Evolutionary conservation across 768 basidiomycete genomes (phyloP), one percentile per base, ranked within the genome.

Genomic region (Roridomyces roridus): DNA sequence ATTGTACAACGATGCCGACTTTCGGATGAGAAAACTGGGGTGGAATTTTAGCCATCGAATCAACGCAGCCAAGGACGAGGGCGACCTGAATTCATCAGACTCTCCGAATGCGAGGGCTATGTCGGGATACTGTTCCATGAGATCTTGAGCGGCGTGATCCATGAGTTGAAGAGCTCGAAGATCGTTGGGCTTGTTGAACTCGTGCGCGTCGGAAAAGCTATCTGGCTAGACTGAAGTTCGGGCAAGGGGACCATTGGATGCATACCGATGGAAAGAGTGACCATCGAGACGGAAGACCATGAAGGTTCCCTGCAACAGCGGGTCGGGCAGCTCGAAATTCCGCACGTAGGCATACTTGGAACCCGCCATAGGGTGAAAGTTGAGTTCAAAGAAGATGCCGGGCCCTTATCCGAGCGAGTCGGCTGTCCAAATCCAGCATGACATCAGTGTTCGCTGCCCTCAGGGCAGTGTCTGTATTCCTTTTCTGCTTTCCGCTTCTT

Each of bases 291-390:
- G 86, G 49, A 94, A 81, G 21, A 98, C 77, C 63, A 97, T 81
- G 71, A 86, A 97, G 3, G 91, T 92, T 9, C 84, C 86, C 0
- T 91, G 96, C 0, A 98, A 76, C 3, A 98, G 77, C 0, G 85
- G 79, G 68, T 99, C 97, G 7, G 93, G 91, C 0, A 93, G 84
- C 71, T 99, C 96, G 69, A 91, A 98, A 31, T 82, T 82, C 63
- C 87, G 85, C 12, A 98, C 97, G 72, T 98, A 96, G 37, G 90
- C 89, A 66, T 87, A 99, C 67, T 86, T 89, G n/a, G 92, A 89
- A 64, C 91, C 92, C 14, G 96, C 94, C 96, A 99, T 98, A 10
- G 75, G 60, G 96, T 81, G 71, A 85, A 96, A 5, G 91, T 91
- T 6, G 83, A 86, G 0, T 90, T 95, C 0, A 98, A 75, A 4